A percentile compares a stretch with the other conserved stretches of the same genome.
These are phyloP conservation scores for Haberlea rhodopensis DNA, from an alignment of 257 asterid genomes.

Conservation along the genomic window DNA sequence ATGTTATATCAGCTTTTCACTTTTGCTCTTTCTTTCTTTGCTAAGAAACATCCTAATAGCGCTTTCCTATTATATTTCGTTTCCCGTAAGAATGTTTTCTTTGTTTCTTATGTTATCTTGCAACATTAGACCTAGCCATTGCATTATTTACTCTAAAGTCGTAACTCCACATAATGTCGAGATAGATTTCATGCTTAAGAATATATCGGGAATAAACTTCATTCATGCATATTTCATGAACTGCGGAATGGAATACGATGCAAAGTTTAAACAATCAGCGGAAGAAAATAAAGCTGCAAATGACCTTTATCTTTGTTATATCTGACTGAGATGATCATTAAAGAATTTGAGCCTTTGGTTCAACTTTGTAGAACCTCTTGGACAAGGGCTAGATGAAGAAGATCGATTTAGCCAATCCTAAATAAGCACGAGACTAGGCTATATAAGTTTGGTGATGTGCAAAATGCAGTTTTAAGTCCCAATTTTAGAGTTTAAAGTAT, in stretches of 20 bases:
- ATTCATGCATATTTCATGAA: neutral
- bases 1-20: neutral
- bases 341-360: neutral
- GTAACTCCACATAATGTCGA: neutral
- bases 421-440: neutral
- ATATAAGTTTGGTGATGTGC: neutral
- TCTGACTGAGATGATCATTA: neutral
- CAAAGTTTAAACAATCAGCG: no score
- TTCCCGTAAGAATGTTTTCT: no score
- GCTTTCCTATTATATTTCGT: no score
- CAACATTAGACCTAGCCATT: neutral
- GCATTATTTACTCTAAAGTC: neutral
- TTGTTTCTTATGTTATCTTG: neutral
- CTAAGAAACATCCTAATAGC: neutral
- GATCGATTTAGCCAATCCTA: neutral
- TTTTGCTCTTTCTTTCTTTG: neutral
- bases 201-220: neutral
- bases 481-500: constrained; percentile 11
- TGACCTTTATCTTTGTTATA: neutral
- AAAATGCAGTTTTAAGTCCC: neutral
- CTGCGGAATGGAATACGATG: neutral
- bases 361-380: neutral
- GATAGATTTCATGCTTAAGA: neutral
- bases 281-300: neutral
- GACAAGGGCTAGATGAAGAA: neutral